Evolutionary conservation across 805 yeast species (phyloP).

Genomic region (Saturnispora ahearnii): DNA sequence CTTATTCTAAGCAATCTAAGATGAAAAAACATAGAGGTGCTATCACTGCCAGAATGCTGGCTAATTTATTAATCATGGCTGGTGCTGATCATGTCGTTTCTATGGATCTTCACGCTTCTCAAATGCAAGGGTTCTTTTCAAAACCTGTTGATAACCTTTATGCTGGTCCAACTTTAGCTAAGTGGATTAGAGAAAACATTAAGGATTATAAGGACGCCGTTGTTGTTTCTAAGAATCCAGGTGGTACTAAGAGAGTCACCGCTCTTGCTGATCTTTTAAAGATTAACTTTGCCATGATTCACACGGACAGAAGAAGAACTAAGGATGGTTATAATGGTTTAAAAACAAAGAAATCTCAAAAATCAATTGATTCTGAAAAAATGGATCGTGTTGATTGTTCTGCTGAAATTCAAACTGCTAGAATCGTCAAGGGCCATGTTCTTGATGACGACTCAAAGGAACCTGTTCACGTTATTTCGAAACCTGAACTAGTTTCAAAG

Average conservation of each 20-base stretch:
- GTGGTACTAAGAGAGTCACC: conserved; percentile 97
- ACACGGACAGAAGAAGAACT: conserved; percentile 91
- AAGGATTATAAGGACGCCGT: conserved; percentile 82
- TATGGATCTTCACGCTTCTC: conserved; percentile 94
- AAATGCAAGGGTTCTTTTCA: conserved; percentile 98
- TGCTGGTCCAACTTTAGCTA: conserved; percentile 93
- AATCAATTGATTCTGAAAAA: conserved; percentile 29
- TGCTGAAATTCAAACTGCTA: conserved; percentile 85
- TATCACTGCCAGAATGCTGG: conserved; percentile 96
- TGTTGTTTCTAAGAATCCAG: conserved; percentile 97
- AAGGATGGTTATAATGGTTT: conserved; percentile 44
- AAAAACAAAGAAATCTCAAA: conserved; percentile 34
- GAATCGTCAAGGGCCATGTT: conserved; percentile 95
- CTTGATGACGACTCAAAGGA: conserved; percentile 56
- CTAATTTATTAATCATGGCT: conserved; percentile 90
- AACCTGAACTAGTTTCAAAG: conserved; percentile 17
- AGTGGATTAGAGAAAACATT: conserved; percentile 90
- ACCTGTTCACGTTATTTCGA: conserved; percentile 7
- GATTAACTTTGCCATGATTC: conserved; percentile 97
- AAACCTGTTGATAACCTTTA: conserved; percentile 95
- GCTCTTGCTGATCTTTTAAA: conserved; percentile 94
- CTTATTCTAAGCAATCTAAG: conserved; percentile 93
- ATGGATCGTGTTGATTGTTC: conserved; percentile 63
- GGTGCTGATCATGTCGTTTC: conserved; percentile 99
- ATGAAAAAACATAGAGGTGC: conserved; percentile 99